These are phyloP conservation scores for Larix kaempferi DNA, from an alignment of 75 land plant species.

Conservation along the genomic window DNA sequence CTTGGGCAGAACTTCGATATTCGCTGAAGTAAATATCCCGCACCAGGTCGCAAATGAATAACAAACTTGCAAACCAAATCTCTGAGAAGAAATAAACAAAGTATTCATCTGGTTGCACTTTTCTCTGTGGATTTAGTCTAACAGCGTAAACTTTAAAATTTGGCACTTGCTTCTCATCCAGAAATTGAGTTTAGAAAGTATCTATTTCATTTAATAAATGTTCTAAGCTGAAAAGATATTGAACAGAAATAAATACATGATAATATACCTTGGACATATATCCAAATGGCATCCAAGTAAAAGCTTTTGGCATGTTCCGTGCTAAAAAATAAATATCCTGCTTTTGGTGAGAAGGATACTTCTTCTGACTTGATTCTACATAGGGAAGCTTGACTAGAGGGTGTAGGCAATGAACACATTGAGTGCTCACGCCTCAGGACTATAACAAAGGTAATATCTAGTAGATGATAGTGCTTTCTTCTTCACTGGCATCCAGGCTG, in stretches of 20 bases:
- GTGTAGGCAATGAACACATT: not conserved
- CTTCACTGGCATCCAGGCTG: too few species aligned
- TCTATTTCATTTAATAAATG: not conserved
- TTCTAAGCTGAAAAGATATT: too few species aligned
- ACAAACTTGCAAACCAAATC: not conserved
- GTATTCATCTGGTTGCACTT: not conserved
- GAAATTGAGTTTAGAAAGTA: not conserved
- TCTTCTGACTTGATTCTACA: not conserved
- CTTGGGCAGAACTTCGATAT: not conserved
- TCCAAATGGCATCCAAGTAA: not conserved
- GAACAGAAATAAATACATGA: not conserved
- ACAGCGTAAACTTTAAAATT: not conserved
- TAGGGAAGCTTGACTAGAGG: not conserved
- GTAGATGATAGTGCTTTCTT: too few species aligned
- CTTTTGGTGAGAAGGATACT: not conserved
- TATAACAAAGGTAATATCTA: too few species aligned
- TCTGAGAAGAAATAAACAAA: not conserved
- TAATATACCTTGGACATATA: not conserved
- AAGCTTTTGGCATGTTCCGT: not conserved
- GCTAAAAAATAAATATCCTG: not conserved
- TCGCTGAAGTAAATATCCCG: not conserved
- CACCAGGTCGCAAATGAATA: too few species aligned
- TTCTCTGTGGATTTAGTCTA: not conserved
- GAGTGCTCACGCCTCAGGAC: not conserved
- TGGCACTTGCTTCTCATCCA: not conserved